These are phyloP conservation scores for Penicillium dipodomyicola DNA, from an alignment of 495 filamentous ascomycete species.

Conservation along the genomic window DNA sequence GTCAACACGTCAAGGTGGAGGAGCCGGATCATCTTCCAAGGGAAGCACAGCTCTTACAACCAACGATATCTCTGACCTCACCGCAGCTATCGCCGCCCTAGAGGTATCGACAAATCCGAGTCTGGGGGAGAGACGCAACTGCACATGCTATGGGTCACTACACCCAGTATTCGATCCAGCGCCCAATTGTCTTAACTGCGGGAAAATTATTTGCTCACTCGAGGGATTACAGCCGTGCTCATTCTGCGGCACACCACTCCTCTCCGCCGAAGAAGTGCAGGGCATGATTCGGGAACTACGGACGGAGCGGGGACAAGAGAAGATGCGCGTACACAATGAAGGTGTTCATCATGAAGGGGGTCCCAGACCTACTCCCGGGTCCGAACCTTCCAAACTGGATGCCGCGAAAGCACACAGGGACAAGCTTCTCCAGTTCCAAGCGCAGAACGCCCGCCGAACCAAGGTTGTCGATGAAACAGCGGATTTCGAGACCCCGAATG, in stretches of 20 bases:
- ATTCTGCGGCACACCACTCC: constrained; percentile 74
- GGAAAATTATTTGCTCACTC: constrained; percentile 94
- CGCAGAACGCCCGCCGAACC: constrained; percentile 83
- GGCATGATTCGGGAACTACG: constrained; percentile 83
- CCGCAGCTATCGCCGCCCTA: constrained; percentile 84
- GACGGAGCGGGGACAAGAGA: constrained; percentile 82
- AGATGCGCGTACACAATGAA: constrained; percentile 75
- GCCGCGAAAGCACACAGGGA: constrained; percentile 70
- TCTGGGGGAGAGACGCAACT: constrained; percentile 59
- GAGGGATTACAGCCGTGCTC: constrained; percentile 95
- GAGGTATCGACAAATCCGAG: constrained; percentile 87
- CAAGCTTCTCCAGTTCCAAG: constrained; percentile 76
- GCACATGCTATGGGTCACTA: constrained; percentile 78
- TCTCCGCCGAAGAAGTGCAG: constrained; percentile 69
- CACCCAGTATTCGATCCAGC: constrained; percentile 83
- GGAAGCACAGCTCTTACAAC: constrained; percentile 39
- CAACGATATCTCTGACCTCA: constrained; percentile 75
- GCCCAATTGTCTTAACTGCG: constrained; percentile 89
- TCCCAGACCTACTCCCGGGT: constrained; percentile 45
- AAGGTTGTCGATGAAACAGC: constrained; percentile 90
- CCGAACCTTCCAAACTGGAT: constrained; percentile 44
- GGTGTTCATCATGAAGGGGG: constrained; percentile 54
- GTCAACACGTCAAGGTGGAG: constrained; percentile 52
- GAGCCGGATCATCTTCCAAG: constrained; percentile 34
- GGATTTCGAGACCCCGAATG: constrained; percentile 77